phyloP scores from a whole-genome alignment of 441 rosid genomes.

The Populus tomentosa region DNA sequence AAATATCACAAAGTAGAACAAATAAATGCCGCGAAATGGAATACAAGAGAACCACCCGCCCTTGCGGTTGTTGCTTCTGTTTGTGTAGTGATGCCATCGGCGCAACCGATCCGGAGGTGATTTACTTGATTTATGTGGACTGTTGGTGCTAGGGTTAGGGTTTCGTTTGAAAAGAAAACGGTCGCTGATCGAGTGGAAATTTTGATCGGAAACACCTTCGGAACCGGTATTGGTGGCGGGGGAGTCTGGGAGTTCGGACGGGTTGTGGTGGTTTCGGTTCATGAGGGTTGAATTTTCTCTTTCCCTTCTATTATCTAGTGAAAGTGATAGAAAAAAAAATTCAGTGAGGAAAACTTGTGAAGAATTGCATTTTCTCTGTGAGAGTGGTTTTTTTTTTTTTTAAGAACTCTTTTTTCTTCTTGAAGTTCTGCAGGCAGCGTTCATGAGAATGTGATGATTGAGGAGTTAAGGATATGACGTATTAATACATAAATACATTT shows the following conservation, averaged over 20 bases:
- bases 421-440: too few relatives aligned
- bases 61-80: conserved; percentile 44
- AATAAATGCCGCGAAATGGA: conserved; percentile 57
- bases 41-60: conserved; percentile 45
- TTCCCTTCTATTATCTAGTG: conserved; percentile 4
- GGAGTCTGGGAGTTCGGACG: conserved; percentile 8
- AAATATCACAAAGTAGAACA: conserved; percentile 55
- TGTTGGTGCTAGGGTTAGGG: conserved; percentile 23
- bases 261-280: conserved; percentile 27
- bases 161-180: conserved; percentile 62
- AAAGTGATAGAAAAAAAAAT: conserved; percentile 6
- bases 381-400: too few relatives aligned
- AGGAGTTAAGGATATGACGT: neutral
- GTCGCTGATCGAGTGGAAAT: conserved; percentile 56
- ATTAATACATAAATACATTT: too few relatives aligned
- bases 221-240: conserved; percentile 14
- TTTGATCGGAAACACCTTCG: conserved; percentile 28
- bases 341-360: neutral
- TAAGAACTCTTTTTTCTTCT: neutral
- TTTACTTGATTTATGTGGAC: conserved; percentile 7
- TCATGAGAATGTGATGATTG: neutral
- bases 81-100: conserved; percentile 30
- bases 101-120: conserved; percentile 39
- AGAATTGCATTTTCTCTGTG: neutral
- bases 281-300: conserved; percentile 12